A percentile compares a stretch with the other conserved stretches of the same genome.
Conservation (phyloP, 257 asterid species). For the Solanum sitiens region DNA sequence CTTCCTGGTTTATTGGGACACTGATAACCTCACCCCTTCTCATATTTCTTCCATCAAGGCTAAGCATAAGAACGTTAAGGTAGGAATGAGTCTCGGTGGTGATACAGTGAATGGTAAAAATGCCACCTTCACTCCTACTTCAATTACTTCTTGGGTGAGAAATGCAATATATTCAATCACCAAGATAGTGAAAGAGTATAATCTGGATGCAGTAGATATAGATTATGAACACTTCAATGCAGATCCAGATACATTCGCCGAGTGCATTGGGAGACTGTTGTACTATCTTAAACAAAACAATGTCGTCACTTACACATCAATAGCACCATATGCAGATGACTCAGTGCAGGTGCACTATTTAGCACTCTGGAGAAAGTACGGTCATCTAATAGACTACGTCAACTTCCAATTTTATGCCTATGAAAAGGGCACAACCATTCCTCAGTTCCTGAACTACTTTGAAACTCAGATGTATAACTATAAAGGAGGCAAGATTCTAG, state of each 20-base stretch:
- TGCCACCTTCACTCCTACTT: conserved; percentile 39
- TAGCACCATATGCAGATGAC: conserved; percentile 51
- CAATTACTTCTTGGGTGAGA: conserved; percentile 45
- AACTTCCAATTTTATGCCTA: conserved; percentile 73
- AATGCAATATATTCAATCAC: conserved; percentile 54
- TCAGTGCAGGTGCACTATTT: conserved; percentile 41
- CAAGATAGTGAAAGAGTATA: conserved; percentile 28
- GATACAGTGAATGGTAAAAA: conserved; percentile 16
- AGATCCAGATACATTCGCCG: conserved; percentile 64
- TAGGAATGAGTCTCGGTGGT: conserved; percentile 65
- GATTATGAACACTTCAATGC: conserved; percentile 65
- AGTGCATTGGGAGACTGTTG: conserved; percentile 51
- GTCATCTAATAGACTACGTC: conserved; percentile 58
- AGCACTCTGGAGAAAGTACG: conserved; percentile 52
- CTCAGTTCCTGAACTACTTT: conserved; percentile 51
- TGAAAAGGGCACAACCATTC: conserved; percentile 24
- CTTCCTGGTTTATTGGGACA: conserved; percentile 52
- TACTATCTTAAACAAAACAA: conserved; percentile 39
- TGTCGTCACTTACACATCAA: conserved; percentile 42
- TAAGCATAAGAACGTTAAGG: conserved; percentile 44
- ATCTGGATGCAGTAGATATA: conserved; percentile 61
- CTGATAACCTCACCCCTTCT: conserved; percentile 36
- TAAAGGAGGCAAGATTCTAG: conserved; percentile 40
- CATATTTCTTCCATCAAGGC: conserved; percentile 46
- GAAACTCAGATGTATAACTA: conserved; percentile 48